phyloP scores from a whole-genome alignment of 2,329 filamentous ascomycete genomes.

The Colletotrichum kahawae region DNA sequence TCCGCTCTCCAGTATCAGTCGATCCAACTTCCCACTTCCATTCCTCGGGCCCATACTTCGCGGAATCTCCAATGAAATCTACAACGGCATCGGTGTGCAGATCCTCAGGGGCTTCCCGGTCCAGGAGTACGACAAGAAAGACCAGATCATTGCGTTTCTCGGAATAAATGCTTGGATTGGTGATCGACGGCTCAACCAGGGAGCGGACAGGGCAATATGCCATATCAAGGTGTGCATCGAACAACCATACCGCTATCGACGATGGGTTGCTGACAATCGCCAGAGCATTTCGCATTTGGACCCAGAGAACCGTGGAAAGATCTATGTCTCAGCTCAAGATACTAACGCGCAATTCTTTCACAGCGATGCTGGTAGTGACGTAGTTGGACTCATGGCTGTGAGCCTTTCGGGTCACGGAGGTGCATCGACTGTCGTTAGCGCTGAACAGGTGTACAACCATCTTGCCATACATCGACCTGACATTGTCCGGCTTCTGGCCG shows the following conservation, averaged over 20 bases:
- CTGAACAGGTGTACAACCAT: not conserved
- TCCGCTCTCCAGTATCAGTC: rapidly evolving
- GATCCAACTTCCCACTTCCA: rapidly evolving
- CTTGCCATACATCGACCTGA: not conserved
- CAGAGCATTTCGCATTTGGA: not conserved
- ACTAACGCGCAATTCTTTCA: not conserved
- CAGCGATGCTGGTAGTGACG: not conserved
- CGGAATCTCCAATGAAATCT: not conserved
- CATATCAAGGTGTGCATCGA: not conserved
- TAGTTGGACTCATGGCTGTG: not conserved
- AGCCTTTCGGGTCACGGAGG: not conserved
- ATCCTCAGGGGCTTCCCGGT: not conserved
- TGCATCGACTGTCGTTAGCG: not conserved
- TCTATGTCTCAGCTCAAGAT: not conserved
- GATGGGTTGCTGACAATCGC: not conserved
- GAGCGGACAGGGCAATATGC: not conserved
- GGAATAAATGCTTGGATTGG: not conserved
- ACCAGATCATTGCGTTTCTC: not conserved
- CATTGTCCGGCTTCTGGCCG: not conserved
- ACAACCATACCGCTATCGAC: not conserved
- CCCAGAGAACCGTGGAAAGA: not conserved
- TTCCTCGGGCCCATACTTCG: not conserved
- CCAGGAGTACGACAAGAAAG: not conserved
- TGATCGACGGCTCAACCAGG: not conserved
- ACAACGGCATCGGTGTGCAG: not conserved